Base-by-base conservation (phyloP, 495 filamentous ascomycete species). In the Peziza echinospora region DNA sequence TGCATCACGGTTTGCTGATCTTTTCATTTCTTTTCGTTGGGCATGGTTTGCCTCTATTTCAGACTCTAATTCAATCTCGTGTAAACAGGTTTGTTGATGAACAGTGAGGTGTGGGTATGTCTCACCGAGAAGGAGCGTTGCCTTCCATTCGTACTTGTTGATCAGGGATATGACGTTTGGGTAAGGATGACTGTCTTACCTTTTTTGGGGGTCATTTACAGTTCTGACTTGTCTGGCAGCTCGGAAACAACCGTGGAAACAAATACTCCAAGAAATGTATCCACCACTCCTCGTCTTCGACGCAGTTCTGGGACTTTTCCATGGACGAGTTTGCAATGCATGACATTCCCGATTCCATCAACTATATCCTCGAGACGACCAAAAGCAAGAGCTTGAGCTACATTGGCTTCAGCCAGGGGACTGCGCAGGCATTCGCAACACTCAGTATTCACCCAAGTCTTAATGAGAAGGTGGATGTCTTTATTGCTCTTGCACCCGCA, bases 251-350 rank as follows among this genome's bases (percentile, higher is more conserved):
- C 56, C 74, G 89, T 5, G 89, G 89, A 21, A 97, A 97, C 67
- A 97, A 97, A 56, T 97, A 97, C 61, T 89, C 84, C 24, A 97
- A 96, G 61, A 97, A 96, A 61, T 87, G 76, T 0, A 70, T 81
- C 26, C 66, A 73, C 30, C 69, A 65, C 45, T 76, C 84, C 5
- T 85, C 89, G 0, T 73, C 73, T 6, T 76, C 78, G 0, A 71
- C 70, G 25, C 68, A 74, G 24, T 97, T 97, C 56, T 97, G 89
- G 89, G 75, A 94, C 63, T 97, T 96, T 50, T 91, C 81, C 8
- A 93, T 97, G 56, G 89, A 97, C 56, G 79, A 97, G 60, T 97
- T 97, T 61, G 89, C 89, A 39, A 92, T 97, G 59, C 75, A 93
- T 56, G 89, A 97, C 64, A 93, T 97, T 45, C 89, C 89, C 3